Conservation (phyloP, 2,329 filamentous ascomycete species). For the Erysiphe neolycopersici region DNA sequence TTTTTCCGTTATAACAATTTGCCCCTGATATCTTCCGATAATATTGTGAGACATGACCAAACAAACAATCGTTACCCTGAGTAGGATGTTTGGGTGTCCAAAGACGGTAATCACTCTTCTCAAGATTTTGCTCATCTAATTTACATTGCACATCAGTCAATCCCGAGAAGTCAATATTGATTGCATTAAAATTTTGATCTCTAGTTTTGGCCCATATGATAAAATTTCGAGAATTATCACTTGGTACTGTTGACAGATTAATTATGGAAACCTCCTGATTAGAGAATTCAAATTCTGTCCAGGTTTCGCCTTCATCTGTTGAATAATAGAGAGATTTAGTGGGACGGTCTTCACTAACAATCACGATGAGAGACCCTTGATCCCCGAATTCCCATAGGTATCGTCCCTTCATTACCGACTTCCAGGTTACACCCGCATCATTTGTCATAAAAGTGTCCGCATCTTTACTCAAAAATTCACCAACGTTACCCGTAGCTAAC, state of each 20-base stretch:
- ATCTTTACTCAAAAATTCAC: slow-evolving; percentile 24
- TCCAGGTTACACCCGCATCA: slow-evolving; percentile 81
- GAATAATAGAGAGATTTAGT: slow-evolving; percentile 52
- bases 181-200: slow-evolving; percentile 32
- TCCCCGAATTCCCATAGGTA: slow-evolving; percentile 94
- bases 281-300: slow-evolving; percentile 50
- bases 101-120: slow-evolving; percentile 49
- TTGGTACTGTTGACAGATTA: slow-evolving; percentile 69
- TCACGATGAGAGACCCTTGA: slow-evolving; percentile 73
- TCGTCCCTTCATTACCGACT: slow-evolving; percentile 55
- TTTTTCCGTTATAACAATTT: slow-evolving; percentile 58
- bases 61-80: slow-evolving; percentile 57
- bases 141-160: slow-evolving; percentile 49
- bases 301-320: slow-evolving; percentile 53
- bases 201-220: slow-evolving; percentile 52
- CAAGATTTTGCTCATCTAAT: slow-evolving; percentile 30
- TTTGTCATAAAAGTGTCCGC: slow-evolving; percentile 75
- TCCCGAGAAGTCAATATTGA: slow-evolving; percentile 75
- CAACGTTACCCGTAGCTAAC: slow-evolving; percentile 81
- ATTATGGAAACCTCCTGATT: slow-evolving; percentile 43
- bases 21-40: slow-evolving; percentile 63
- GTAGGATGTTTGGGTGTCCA: slow-evolving; percentile 74
- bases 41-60: slow-evolving; percentile 74
- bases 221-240: slow-evolving; percentile 76
- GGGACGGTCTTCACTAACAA: slow-evolving; percentile 44